Conservation (phyloP, 441 rosid genomes). For the Erysimum cheiri region DNA sequence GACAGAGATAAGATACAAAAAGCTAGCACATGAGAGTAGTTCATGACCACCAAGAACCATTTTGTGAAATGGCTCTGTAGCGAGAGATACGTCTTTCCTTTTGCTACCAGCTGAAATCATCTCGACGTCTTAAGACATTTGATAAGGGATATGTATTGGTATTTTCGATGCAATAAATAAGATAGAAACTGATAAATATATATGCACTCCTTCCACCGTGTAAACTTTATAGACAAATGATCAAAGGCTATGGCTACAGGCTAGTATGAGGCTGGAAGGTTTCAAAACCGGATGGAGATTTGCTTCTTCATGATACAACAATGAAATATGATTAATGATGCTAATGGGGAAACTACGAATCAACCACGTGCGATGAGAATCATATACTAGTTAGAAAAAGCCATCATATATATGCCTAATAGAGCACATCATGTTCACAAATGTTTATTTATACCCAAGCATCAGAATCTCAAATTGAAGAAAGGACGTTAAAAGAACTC, state of each 20-base stretch:
- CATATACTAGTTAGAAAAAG: too few relatives aligned
- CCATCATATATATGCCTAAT: too few relatives aligned
- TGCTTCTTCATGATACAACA: too few relatives aligned
- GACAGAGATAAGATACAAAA: too few relatives aligned
- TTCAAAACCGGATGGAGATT: not conserved
- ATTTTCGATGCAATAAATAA: not conserved
- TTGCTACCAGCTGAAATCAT: slow-evolving; percentile 29
- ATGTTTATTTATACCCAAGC: too few relatives aligned
- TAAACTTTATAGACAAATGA: not conserved
- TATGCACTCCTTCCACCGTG: not conserved
- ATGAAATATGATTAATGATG: too few relatives aligned
- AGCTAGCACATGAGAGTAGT: slow-evolving; percentile 35
- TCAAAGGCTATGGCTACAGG: not conserved
- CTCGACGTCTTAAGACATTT: slow-evolving; percentile 13
- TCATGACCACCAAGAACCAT: slow-evolving; percentile 44
- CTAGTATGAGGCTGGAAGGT: not conserved
- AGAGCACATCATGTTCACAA: too few relatives aligned
- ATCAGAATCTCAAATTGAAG: too few relatives aligned
- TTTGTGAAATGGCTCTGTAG: slow-evolving; percentile 16
- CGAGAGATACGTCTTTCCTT: slow-evolving; percentile 34
- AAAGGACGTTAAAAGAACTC: too few relatives aligned
- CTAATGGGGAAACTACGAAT: too few relatives aligned
- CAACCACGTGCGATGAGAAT: too few relatives aligned
- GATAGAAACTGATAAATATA: slow-evolving; percentile 9
- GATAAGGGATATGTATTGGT: not conserved